Evolutionary conservation across 129 eudicot genomes (phyloP), one percentile per base, ranked within the genome.

Genomic region (Heracleum sosnowskyi): DNA sequence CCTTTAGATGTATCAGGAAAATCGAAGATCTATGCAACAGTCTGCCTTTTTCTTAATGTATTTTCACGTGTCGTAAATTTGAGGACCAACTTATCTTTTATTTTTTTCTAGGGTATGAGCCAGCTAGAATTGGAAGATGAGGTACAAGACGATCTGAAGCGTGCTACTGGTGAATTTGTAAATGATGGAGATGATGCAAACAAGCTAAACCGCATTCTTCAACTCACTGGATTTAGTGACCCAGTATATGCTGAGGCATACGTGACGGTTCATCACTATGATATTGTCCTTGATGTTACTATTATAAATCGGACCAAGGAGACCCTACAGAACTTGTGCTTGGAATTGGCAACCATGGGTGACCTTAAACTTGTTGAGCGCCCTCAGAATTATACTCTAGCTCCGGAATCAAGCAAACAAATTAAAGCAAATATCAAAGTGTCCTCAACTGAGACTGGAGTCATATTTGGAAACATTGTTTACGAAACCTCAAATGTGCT

Each of bases 311-410:
- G 98, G 77, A 94, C 97, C 11, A 91, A 94, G 84, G 97, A 90
- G 75, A 94, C 97, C 45, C 89, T 94, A 40, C 96, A 91, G 84
- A 94, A 94, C 76, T 60, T 94, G 80, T 94, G 97, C 86, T 85
- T 91, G 87, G 98, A 94, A 77, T 87, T 94, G 86, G 96, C 97
- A 46, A 94, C 97, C 70, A 94, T 91, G 98, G 98, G 98, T 35
- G 98, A 94, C 79, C 98, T 94, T 81, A 94, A 94, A 76, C 97
- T 94, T 73, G 98, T 94, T 76, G 98, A 94, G 84, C 92, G 97
- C 37, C 98, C 97, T 24, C 98, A 94, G 83, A 91, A 94, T 74
- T 94, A 91, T 76, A 94, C 98, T 26, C 87, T 94, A 40, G 98
- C 97, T 69, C 97, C 98, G 34, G 91, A 91, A 80, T 88, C 98